Evolutionary conservation across 1,139 yeast genomes (phyloP).

Genomic region (Scheffersomyces illinoinensis): DNA sequence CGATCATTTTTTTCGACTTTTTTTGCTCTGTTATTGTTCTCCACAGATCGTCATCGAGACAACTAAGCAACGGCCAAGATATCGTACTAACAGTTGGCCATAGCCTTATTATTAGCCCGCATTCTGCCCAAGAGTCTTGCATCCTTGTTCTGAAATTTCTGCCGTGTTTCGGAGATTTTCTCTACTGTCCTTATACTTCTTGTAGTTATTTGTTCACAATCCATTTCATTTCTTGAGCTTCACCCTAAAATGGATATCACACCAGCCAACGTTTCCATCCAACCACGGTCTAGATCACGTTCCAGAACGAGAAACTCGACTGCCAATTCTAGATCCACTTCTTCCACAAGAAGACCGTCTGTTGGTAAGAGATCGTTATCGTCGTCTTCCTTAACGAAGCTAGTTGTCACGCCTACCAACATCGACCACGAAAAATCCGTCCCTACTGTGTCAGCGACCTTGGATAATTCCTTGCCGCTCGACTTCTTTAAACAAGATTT

Average conservation of each 20-base stretch:
- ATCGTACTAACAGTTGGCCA: not conserved
- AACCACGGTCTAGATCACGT: constrained; percentile 36
- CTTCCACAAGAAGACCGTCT: constrained; percentile 40
- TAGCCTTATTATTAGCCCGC: not conserved
- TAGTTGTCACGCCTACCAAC: constrained; percentile 26
- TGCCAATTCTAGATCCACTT: constrained; percentile 37
- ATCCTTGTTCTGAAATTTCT: not conserved
- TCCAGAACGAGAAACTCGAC: constrained; percentile 39
- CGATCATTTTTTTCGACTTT: not conserved
- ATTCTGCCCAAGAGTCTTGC: not conserved
- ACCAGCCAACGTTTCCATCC: constrained; percentile 18
- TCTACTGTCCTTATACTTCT: not conserved
- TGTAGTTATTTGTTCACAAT: not conserved
- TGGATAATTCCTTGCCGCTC: constrained; percentile 74
- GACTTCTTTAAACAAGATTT: constrained; percentile 87
- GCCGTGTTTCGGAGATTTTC: not conserved
- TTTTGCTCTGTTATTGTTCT: not conserved
- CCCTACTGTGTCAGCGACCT: constrained; percentile 41
- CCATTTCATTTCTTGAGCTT: not conserved
- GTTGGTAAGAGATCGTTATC: constrained; percentile 31
- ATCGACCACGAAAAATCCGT: constrained; percentile 31
- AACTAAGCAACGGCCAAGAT: not conserved
- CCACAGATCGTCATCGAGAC: not conserved
- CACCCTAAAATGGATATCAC: constrained; percentile 27
- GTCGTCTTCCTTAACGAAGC: constrained; percentile 23